phyloP scores from a whole-genome alignment of 257 asterid genomes.

The Plectranthus barbatus region DNA sequence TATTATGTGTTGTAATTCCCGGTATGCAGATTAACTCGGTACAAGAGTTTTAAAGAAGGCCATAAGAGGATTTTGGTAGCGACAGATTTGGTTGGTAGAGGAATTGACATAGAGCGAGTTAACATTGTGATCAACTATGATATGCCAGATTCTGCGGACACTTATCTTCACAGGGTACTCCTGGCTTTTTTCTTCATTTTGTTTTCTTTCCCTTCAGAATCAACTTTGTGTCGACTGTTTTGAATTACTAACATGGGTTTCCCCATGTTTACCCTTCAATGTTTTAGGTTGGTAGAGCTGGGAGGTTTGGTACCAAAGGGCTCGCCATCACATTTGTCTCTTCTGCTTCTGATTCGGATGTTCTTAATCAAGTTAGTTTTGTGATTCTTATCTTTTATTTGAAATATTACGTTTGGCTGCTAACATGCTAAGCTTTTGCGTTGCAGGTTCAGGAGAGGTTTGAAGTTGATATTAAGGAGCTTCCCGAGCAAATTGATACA shows the following conservation, averaged over 20 bases:
- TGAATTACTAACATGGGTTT: neutral
- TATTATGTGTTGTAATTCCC: neutral
- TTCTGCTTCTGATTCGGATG: slow-evolving; percentile 89
- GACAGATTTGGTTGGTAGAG: slow-evolving; percentile 91
- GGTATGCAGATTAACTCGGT: slow-evolving; percentile 57
- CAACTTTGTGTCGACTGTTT: neutral
- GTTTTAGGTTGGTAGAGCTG: slow-evolving; percentile 85
- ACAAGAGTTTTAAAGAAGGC: slow-evolving; percentile 89
- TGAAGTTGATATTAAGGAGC: slow-evolving; percentile 88
- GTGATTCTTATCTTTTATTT: neutral
- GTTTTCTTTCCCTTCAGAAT: neutral
- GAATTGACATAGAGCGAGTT: slow-evolving; percentile 87
- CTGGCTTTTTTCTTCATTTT: neutral
- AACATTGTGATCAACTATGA: slow-evolving; percentile 91
- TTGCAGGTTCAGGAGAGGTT: slow-evolving; percentile 91
- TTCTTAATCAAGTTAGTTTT: slow-evolving; percentile 67
- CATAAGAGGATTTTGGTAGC: slow-evolving; percentile 92
- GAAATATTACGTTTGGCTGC: neutral
- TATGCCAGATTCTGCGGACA: slow-evolving; percentile 95
- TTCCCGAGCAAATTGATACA: slow-evolving; percentile 94
- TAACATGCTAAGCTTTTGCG: neutral
- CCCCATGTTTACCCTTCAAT: neutral
- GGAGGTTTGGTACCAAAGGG: slow-evolving; percentile 91
- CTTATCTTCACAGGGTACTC: slow-evolving; percentile 80
- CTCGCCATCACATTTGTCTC: slow-evolving; percentile 92